Percentiles rank a stretch among this genome's conserved stretches.
Conservation (phyloP, 129 eudicot genomes). For the Tagetes patula region DNA sequence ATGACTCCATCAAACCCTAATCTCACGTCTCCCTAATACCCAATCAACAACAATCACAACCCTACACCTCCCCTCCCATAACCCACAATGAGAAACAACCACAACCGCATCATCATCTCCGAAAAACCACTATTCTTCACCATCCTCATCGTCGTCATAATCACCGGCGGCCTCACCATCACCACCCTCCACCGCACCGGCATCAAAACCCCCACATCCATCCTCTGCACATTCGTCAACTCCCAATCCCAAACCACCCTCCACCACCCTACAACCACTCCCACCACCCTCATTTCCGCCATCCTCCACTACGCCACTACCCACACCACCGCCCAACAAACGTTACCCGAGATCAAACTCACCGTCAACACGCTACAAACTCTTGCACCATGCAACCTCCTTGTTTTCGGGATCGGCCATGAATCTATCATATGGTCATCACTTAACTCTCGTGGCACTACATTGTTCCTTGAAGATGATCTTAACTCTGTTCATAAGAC, state of each 20-base stretch:
- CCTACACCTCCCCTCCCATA: conserved; percentile 1
- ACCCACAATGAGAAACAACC: conserved; percentile 22
- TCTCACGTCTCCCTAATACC: not conserved
- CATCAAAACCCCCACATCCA: conserved; percentile 30
- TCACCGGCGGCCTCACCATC: conserved; percentile 48
- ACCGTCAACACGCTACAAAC: conserved; percentile 41
- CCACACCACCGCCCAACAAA: conserved; percentile 53
- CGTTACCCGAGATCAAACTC: conserved; percentile 39
- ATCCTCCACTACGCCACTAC: conserved; percentile 73
- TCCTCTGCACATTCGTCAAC: conserved; percentile 35
- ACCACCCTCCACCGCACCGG: conserved; percentile 32
- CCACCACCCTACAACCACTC: conserved; percentile 15
- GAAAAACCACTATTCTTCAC: conserved; percentile 41
- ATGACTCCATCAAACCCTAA: conserved; percentile 11
- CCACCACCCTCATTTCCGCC: conserved; percentile 40
- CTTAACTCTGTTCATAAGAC: conserved; percentile 31
- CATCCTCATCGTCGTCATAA: conserved; percentile 31
- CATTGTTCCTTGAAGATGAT: conserved; percentile 57
- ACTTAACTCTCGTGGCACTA: conserved; percentile 49
- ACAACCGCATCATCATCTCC: conserved; percentile 21
- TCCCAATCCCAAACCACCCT: conserved; percentile 15
- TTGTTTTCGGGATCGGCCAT: conserved; percentile 54
- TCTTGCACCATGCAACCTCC: conserved; percentile 51
- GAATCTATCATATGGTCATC: conserved; percentile 62
- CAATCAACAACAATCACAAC: not conserved